Evolutionary conservation across 1,139 yeast genomes (phyloP).

Genomic region (Tardiomyces depauwii): DNA sequence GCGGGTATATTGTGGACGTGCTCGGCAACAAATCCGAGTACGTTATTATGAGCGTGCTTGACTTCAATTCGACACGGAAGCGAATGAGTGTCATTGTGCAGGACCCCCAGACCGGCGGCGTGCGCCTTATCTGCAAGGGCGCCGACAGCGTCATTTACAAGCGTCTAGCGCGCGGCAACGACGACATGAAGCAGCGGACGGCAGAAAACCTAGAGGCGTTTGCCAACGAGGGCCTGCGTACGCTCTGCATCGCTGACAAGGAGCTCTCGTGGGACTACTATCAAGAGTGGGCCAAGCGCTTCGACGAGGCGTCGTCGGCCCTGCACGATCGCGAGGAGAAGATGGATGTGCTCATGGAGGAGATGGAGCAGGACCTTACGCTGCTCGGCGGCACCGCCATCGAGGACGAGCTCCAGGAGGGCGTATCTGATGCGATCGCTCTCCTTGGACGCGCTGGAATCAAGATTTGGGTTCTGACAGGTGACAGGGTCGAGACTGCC

Average conservation of each 20-base stretch:
- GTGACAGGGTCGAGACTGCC: slow-evolving; percentile 94
- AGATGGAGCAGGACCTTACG: slow-evolving; percentile 58
- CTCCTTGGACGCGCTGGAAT: slow-evolving; percentile 78
- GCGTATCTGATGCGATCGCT: slow-evolving; percentile 88
- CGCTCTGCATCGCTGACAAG: slow-evolving; percentile 80
- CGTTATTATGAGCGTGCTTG: slow-evolving; percentile 61
- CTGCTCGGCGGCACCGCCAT: slow-evolving; percentile 93
- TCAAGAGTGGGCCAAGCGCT: slow-evolving; percentile 53
- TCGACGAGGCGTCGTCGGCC: slow-evolving; percentile 61
- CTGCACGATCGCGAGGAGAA: slow-evolving; percentile 64
- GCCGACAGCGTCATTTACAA: slow-evolving; percentile 78
- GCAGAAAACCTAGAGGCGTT: slow-evolving; percentile 77
- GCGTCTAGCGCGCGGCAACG: slow-evolving; percentile 44
- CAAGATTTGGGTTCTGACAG: slow-evolving; percentile 91
- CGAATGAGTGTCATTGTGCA: slow-evolving; percentile 82
- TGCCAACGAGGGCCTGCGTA: slow-evolving; percentile 93
- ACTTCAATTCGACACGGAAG: slow-evolving; percentile 78
- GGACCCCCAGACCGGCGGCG: slow-evolving; percentile 37
- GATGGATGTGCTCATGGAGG: slow-evolving; percentile 66
- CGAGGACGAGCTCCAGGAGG: slow-evolving; percentile 87
- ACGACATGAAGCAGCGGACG: slow-evolving; percentile 44
- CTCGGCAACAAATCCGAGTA: slow-evolving; percentile 64
- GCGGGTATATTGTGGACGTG: slow-evolving; percentile 53
- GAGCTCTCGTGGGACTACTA: slow-evolving; percentile 55
- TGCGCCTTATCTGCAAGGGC: slow-evolving; percentile 60